These are phyloP conservation scores for Aspergillus oerlinghausenensis DNA, from an alignment of 2,329 filamentous ascomycete species.

Conservation along the genomic window DNA sequence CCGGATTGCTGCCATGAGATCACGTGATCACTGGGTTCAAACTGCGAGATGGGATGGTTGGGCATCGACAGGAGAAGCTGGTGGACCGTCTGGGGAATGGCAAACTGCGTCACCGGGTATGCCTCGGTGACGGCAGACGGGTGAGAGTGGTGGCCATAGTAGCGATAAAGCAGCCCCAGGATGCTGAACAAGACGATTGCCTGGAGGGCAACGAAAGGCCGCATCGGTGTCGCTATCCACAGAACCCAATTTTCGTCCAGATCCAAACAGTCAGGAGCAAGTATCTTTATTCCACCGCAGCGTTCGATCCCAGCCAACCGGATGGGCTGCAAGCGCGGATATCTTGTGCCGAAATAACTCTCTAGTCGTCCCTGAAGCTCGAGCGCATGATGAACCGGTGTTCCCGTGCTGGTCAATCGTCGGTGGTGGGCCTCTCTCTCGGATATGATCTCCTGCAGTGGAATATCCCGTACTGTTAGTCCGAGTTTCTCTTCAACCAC, in stretches of 20 bases:
- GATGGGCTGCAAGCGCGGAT: background rate
- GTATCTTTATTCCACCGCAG: background rate
- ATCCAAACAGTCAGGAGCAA: background rate
- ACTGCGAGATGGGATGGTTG: background rate
- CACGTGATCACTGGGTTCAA: background rate
- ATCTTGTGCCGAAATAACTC: background rate
- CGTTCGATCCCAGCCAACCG: background rate
- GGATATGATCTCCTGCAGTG: background rate
- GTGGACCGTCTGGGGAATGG: constrained; percentile 1
- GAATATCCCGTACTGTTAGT: background rate
- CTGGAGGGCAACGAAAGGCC: background rate
- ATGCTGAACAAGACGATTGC: background rate
- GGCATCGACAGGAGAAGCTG: constrained; percentile 3
- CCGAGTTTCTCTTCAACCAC: background rate
- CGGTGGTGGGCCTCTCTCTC: background rate
- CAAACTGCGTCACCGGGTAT: background rate
- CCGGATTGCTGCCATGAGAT: constrained; percentile 5
- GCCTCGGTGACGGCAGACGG: background rate
- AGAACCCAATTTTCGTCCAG: background rate
- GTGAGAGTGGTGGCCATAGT: background rate
- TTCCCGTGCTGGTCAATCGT: background rate
- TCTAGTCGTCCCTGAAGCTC: background rate
- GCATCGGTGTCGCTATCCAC: constrained; percentile 17
- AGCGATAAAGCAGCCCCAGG: background rate
- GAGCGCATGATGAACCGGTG: background rate